Evolutionary conservation across 345 rosid species (phyloP), one percentile per base, ranked within the genome.

Genomic region (Hibiscus tridactylites): DNA sequence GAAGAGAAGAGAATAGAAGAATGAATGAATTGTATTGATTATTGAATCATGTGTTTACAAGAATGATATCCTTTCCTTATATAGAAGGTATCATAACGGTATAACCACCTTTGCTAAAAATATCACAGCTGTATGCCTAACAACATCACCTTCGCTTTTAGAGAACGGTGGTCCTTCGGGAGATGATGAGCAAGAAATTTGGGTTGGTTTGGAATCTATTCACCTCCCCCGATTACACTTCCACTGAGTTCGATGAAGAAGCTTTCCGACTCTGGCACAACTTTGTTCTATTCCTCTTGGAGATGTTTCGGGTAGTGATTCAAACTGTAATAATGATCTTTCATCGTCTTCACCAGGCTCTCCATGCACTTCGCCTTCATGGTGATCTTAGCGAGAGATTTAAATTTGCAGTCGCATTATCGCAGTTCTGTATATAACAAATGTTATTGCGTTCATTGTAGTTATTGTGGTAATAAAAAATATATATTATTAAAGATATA

Each of bases 211-310:
- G 8, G 26, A 21, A 44, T 26, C 16, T 52, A 52, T 1, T 76
- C 86, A 44, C 49, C 47, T 9, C 49, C 47, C 9, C 70, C 71
- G 1, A 17, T 9, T 28, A 91, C 94, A 3, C 96, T 97, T 35
- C 92, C 89, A 17, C 81, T 93, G 83, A 83, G 87, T 56, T 94
- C 98, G 15, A 91, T 89, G 96, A 90, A 91, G 86, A 81, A 84
- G 78, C 90, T 91, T 91, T 3, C 97, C 91, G 24, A 85, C 87
- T 4, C 97, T 91, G 26, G 85, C 87, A 3, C 80, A 85, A 73
- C 93, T 95, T 59, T 83, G 90, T 61, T 93, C 96, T 49, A 88
- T 91, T 70, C 81, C 97, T 12, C 73, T 88, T 31, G 80, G 84
- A 75, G 84, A 86, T 69, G 83, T 78, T 68, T 90, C 93, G 3